Evolutionary conservation across 2,329 filamentous ascomycete genomes (phyloP), one percentile per base, ranked within the genome.

Genomic region (Epichloe sylvatica): DNA sequence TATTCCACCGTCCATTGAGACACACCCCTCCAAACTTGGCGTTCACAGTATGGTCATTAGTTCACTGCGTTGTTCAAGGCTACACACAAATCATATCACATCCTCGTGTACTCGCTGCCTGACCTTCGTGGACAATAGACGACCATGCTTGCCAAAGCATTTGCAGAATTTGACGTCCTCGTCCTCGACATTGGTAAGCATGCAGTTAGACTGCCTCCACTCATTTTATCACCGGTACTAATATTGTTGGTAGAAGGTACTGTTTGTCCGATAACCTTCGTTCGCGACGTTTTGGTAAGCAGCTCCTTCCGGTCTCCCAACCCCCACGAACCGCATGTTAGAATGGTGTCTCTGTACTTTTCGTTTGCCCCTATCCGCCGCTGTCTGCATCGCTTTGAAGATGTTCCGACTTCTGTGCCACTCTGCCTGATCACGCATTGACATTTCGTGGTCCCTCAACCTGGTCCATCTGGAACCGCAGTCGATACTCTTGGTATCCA

Each of bases 201-300:
- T 23, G 19, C 21, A 47, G 57, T 49, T 48, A 46, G 41, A 46
- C 37, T 51, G 40, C 25, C 30, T 45, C 39, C 37, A 37, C 37
- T 42, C 23, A 25, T 25, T 43, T 41, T 34, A 21, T n/a, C 36
- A 15, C 15, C 36, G 35, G 19, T 12, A 12, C 38, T 52, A 44
- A 54, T 51, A 35, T 50, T 12, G 36, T 42, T 41, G 51, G 46
- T 52, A 90, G 85, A 90, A 75, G 85, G 86, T 54, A 90, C 86
- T 46, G 81, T 90, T 55, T 89, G 84, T 65, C 83, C 84, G 58
- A 88, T 90, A 64, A 86, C 83, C 58, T 90, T 90, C 67, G 86
- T 90, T 67, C 86, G 86, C 69, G 83, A 89, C 64, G 79, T 86
- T 56, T 71, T 90, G 70, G 86, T 90, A 79, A 77, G 84, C 70